Conservation (phyloP, 305 asterid species). For the Fraxinus sp. region DNA sequence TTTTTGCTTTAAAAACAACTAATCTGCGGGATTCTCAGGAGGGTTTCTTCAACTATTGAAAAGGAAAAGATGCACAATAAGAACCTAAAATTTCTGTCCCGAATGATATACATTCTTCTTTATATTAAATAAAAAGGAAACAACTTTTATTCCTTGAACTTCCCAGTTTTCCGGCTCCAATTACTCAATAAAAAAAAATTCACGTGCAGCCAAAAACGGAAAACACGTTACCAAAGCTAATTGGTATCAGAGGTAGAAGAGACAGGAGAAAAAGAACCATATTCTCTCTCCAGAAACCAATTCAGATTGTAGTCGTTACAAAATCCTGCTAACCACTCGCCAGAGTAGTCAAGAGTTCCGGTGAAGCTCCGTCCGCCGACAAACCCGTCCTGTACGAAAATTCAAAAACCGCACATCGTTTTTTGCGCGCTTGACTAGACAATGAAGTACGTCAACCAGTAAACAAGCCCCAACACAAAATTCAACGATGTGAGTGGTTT, state of each 20-base stretch:
- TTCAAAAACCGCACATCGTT: slow-evolving; percentile 26
- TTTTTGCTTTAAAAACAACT: neutral
- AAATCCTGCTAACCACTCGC: slow-evolving; percentile 20
- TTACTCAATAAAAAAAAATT: neutral
- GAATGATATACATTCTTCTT: neutral
- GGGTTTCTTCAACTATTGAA: neutral
- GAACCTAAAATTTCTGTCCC: neutral
- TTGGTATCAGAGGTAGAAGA: slow-evolving; percentile 35
- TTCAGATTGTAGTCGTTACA: slow-evolving; percentile 33
- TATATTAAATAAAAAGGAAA: neutral
- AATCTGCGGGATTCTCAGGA: neutral
- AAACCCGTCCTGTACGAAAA: slow-evolving; percentile 12
- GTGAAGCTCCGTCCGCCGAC: slow-evolving; percentile 19
- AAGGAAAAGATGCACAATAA: neutral
- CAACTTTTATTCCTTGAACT: neutral
- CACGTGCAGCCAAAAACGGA: neutral
- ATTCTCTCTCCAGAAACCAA: slow-evolving; percentile 28
- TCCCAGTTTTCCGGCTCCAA: neutral
- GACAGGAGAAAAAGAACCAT: slow-evolving; percentile 39
- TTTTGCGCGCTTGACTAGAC: neutral
- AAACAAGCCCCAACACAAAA: slow-evolving; percentile 14
- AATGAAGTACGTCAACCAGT: neutral
- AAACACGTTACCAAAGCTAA: slow-evolving; percentile 30
- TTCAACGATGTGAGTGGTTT: slow-evolving; percentile 30
- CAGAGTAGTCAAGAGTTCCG: slow-evolving; percentile 32